phyloP scores from a whole-genome alignment of 192 early-diverging fungal species.

The Funneliformis mosseae region DNA sequence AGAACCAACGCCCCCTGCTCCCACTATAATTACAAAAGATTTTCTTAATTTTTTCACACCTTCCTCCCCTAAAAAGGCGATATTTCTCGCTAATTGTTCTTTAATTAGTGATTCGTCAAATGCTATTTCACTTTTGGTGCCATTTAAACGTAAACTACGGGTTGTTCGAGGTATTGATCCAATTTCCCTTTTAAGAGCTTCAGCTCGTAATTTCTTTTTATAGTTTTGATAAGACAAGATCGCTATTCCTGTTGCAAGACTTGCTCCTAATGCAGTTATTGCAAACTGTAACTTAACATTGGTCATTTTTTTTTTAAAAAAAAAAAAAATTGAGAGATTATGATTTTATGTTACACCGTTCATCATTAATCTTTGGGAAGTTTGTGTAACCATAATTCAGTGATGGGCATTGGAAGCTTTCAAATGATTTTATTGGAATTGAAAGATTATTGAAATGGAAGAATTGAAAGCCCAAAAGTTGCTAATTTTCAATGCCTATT shows the following conservation, averaged over 20 bases:
- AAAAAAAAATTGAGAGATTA: too few relatives aligned
- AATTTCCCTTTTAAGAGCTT: slow-evolving; percentile 19
- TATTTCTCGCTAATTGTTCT: slow-evolving; percentile 86
- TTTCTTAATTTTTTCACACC: slow-evolving; percentile 70
- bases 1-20: slow-evolving; percentile 92
- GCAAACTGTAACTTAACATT: slow-evolving; percentile 8
- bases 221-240: slow-evolving; percentile 6
- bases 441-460: too few relatives aligned
- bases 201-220: slow-evolving; percentile 14
- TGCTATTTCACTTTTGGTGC: neutral
- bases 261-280: slow-evolving; percentile 19
- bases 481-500: too few relatives aligned
- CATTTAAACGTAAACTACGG: neutral
- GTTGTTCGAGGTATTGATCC: neutral
- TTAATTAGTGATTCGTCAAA: slow-evolving; percentile 72
- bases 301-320: neutral
- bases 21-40: slow-evolving; percentile 93
- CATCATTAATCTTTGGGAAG: too few relatives aligned
- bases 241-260: slow-evolving; percentile 5
- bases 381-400: too few relatives aligned
- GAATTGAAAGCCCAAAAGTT: too few relatives aligned
- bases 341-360: too few relatives aligned
- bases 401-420: too few relatives aligned
- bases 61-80: slow-evolving; percentile 86
- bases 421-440: too few relatives aligned